These are phyloP conservation scores for Glycine tomentella DNA, from an alignment of 306 rosid genomes.

Conservation along the genomic window DNA sequence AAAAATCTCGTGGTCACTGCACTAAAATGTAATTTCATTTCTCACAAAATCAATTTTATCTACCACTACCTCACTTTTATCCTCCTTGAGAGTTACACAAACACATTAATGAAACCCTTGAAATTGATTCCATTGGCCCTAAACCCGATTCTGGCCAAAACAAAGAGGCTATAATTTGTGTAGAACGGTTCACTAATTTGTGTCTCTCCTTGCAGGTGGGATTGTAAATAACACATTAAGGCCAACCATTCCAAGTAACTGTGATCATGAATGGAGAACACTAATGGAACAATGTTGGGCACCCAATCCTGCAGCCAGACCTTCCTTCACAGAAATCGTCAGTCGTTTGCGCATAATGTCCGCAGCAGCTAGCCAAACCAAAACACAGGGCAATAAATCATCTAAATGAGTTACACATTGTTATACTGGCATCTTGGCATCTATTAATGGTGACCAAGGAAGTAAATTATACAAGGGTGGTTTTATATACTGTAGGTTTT, in stretches of 20 bases:
- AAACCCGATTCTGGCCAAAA: not conserved
- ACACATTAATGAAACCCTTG: not conserved
- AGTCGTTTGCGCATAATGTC: constrained; percentile 80
- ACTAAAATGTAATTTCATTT: not conserved
- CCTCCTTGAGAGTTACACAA: not conserved
- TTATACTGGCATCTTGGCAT: not conserved
- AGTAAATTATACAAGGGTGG: constrained; percentile 30
- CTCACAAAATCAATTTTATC: not conserved
- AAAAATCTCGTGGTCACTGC: not conserved
- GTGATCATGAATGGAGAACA: constrained; percentile 82
- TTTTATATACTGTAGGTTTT: not conserved
- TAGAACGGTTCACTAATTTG: not conserved
- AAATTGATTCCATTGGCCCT: not conserved
- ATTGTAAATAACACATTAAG: constrained; percentile 84
- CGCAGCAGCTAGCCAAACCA: constrained; percentile 66
- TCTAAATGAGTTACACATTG: constrained; percentile 47
- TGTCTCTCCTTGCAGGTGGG: constrained; percentile 67
- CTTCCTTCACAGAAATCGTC: constrained; percentile 85
- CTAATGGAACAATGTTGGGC: constrained; percentile 96
- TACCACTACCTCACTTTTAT: not conserved
- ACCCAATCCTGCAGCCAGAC: constrained; percentile 77
- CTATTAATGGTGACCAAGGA: constrained; percentile 21
- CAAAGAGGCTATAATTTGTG: not conserved
- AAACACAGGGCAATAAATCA: constrained; percentile 52
- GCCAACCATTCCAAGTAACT: constrained; percentile 69